Percentiles rank a stretch among this genome's conserved stretches.
phyloP scores from a whole-genome alignment of 345 rosid species.

The Salix viminalis region DNA sequence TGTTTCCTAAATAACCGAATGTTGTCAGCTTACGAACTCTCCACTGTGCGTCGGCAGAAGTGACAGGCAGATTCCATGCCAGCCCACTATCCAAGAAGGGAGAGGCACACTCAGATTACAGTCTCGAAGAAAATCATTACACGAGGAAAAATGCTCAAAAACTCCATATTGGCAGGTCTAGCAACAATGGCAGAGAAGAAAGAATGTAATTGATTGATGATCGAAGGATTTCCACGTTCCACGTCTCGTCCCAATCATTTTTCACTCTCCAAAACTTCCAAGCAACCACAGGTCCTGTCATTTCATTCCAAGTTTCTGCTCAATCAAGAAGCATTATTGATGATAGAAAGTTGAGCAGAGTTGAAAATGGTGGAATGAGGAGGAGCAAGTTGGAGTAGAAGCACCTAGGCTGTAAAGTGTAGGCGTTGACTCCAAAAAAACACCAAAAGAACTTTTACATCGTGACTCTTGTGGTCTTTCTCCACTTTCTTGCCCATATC shows the following conservation, averaged over 20 bases:
- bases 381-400: neutral
- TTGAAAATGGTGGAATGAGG: neutral
- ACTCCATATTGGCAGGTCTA: neutral
- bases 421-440: neutral
- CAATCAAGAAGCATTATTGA: neutral
- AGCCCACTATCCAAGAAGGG: neutral
- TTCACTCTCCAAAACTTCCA: neutral
- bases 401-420: neutral
- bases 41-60: neutral
- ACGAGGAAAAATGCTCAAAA: neutral
- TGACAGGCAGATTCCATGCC: neutral
- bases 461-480: neutral
- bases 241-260: neutral
- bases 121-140: neutral
- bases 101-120: neutral
- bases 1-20: neutral
- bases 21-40: neutral
- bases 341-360: neutral
- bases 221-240: neutral
- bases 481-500: neutral
- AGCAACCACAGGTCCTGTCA: neutral
- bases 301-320: neutral
- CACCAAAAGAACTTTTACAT: neutral
- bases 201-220: neutral
- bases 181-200: neutral